phyloP scores from a whole-genome alignment of 768 basidiomycete species.

The Porpolomopsis calyptriformis region DNA sequence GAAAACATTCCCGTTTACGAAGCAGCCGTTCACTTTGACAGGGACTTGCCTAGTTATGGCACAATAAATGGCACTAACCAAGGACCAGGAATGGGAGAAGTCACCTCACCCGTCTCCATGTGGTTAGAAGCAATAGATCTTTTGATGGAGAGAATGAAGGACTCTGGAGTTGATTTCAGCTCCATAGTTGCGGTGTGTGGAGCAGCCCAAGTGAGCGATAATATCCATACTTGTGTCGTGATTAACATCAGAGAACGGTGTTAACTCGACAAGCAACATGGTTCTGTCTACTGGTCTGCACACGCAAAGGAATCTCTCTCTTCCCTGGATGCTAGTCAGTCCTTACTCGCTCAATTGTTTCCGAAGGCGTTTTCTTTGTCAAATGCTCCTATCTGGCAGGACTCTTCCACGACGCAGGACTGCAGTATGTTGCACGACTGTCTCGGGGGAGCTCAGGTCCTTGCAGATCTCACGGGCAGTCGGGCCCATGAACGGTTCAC shows the following conservation, averaged over 20 bases:
- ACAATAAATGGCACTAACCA: conserved; percentile 56
- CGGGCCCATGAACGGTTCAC: conserved; percentile 85
- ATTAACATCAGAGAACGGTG: no score
- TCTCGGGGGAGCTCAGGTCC: conserved; percentile 57
- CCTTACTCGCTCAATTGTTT: conserved; percentile 49
- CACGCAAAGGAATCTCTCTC: conserved; percentile 42
- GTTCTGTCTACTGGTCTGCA: conserved; percentile 73
- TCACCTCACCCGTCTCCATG: conserved; percentile 72
- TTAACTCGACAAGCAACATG: conserved; percentile 59
- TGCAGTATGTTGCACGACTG: conserved; percentile 57
- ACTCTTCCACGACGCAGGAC: conserved; percentile 72
- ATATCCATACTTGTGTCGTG: no score
- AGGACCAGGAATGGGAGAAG: conserved; percentile 60
- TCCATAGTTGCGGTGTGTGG: conserved; percentile 60
- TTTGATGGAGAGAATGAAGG: conserved; percentile 51
- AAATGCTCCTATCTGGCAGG: conserved; percentile 82
- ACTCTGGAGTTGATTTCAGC: conserved; percentile 46
- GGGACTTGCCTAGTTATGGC: conserved; percentile 60
- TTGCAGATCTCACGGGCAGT: conserved; percentile 72
- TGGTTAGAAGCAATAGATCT: conserved; percentile 82
- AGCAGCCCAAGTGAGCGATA: conserved; percentile 57
- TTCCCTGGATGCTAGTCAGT: conserved; percentile 37
- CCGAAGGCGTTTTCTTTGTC: conserved; percentile 57
- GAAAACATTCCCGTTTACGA: conserved; percentile 56
- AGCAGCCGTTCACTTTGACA: conserved; percentile 67